Base-by-base conservation (phyloP, 495 filamentous ascomycete species). In the Xylaria intraflava region DNA sequence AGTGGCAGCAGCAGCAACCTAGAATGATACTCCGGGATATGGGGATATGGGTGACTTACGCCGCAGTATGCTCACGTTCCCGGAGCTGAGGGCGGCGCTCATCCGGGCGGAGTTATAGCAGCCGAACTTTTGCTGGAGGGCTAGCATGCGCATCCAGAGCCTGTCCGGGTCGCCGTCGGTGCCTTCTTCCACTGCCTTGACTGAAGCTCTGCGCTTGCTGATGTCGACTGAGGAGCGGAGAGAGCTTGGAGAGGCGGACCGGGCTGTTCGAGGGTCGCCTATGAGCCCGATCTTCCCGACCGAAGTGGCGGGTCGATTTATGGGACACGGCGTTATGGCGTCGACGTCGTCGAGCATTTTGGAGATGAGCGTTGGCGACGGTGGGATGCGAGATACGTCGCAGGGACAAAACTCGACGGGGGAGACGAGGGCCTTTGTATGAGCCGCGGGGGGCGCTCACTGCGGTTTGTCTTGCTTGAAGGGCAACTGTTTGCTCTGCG, bases 91-190 rank as follows among this genome's bases (percentile, higher is more conserved):
- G 5, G 73, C 73, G 11, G 70, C 69, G 22, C 62, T 61, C 72
- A 76, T 74, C 23, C 73, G 56, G 17, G 73, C 69, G 7, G 71
- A 74, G 38, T 72, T 72, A 51, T 76, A 76, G 56, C 72, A 75
- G 8, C 71, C 69, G 27, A 70, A 75, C 19, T 54, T 65, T 33
- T 56, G 55, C 56, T 76, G 73, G 10, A 76, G 65, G 12, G 64
- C 65, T 20, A 76, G 61, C 73, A 76, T 76, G 23, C 71, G 69
- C 42, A 61, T 57, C 73, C 73, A 76, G 17, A 76, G 62, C 24
- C 62, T 64, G 43, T 62, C 63, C 20, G 67, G 61, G 51, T 72
- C 69, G 22, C 68, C 55, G 10, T 64, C 49, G 12, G 64, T 66
- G 22, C 64, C 64, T 24, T 64, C 58, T 45, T 66, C 64, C 24